Evolutionary conservation across 352 stramenopile species (phyloP), one percentile per base, ranked within the genome.

Genomic region (Globisporangium acanthophoron): DNA sequence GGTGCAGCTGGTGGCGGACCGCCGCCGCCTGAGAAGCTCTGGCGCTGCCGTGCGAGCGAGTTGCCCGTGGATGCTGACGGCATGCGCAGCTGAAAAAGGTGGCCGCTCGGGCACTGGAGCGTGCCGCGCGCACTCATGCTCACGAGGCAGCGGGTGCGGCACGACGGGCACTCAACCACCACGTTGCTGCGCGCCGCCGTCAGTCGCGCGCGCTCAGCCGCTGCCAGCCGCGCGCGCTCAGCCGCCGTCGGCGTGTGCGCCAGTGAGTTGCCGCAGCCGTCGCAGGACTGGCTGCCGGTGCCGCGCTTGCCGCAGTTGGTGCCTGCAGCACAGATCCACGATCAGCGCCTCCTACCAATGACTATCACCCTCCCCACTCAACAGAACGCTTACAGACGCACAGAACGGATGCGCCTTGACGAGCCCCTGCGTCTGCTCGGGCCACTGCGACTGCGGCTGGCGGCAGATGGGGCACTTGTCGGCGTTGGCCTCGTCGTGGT

Each of bases 391-490:
- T n/a, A 7, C 3, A 45, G 31, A 75, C 69, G 58, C 60, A 88
- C 85, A 94, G 61, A 79, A 94, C 8, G 85, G 85, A 24, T 94
- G 85, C 9, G 85, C 85, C 62, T 94, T 94, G 37, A 92, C 82
- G 9, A 94, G 80, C 7, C 85, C 85, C 49, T 85, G 67, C 15
- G 85, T 94, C 69, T 92, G 85, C 66, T 94, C 80, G 43, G 85
- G 85, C 85, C 85, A 94, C 56, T 92, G 77, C 44, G 69, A 79
- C 71, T 94, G 85, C 59, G 80, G 47, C 70, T 92, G 88, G 64
- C 85, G 80, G 74, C 85, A 94, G 62, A 94, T 94, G 59, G 85
- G 85, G 50, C 85, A 94, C 69, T 94, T 94, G 72, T 92, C 84
- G 53, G 80, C 78, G 62, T 94, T 94, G 24, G 82, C 85, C 64